Base-by-base conservation (phyloP, 257 asterid species). In the Nyctanthes arbortristis region DNA sequence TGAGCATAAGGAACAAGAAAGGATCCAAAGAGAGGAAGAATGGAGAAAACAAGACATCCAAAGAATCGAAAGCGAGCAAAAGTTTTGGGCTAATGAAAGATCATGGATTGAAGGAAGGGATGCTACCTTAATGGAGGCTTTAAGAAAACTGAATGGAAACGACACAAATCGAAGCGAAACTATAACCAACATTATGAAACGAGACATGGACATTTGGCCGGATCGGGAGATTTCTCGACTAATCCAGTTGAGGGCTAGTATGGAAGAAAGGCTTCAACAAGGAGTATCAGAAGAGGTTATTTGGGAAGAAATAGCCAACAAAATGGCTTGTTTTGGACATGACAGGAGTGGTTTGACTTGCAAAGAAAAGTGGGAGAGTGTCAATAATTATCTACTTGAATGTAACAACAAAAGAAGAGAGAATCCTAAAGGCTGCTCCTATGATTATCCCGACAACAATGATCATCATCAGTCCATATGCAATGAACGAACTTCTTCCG, bases 91-190 rank as follows among this genome's bases (percentile, higher is more conserved):
- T 5, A 75, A 65, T 11, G 98, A 91, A 70, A 82, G 96, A 24
- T 89, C 85, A 0, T 89, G 96, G 99, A 91, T 94, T 37, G 96
- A 87, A 79, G 88, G 91, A 0, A 84, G 96, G 0, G 97, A 91
- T 22, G 74, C 86, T 0, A 78, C 96, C 0, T 52, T 89, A n/a
- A 82, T 91, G 91, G 89, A 87, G 28, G 87, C 95, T 0, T 45
- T 91, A 59, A 79, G 76, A 10, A 88, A 83, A 31, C 4, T 93
- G 29, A 63, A 82, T 1, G 84, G 87, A 2, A 83, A 73, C 29
- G 93, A 73, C n/a, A 61, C 5, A 66, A 4, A n/a, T 29, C 28
- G 73, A 27, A n/a, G 24, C 45, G 67, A 34, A 69, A 74, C 56
- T 73, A 63, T 1, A 69, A 63, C 29, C 1, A 77, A 78, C 14